These are phyloP conservation scores for Penstemon eatonii DNA, from an alignment of 257 asterid species.

Conservation along the genomic window DNA sequence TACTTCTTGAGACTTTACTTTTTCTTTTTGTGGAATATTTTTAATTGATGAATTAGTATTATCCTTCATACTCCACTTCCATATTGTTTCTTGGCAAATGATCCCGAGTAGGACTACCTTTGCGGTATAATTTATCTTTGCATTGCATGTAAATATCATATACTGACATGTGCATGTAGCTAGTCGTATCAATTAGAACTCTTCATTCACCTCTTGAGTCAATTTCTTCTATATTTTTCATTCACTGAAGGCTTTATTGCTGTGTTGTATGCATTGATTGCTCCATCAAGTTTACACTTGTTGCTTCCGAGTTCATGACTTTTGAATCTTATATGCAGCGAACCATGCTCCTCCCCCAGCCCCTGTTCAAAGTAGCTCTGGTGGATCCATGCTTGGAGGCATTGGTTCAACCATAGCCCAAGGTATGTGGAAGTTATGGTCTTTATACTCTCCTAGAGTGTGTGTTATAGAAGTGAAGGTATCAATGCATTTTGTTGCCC, in stretches of 20 bases:
- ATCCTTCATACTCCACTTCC: no score
- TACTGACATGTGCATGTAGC: not conserved
- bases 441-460: not conserved
- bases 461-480: not conserved
- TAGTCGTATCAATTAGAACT: not conserved
- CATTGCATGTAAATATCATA: not conserved
- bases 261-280: not conserved
- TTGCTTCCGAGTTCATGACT: conserved; percentile 6
- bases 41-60: no score
- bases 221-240: no score
- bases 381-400: conserved; percentile 64
- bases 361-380: conserved; percentile 56
- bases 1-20: no score
- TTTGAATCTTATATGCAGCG: conserved; percentile 37
- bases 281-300: not conserved
- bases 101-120: no score
- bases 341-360: conserved; percentile 79
- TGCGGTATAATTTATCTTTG: no score
- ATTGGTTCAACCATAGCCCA: conserved; percentile 77
- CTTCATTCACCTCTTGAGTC: no score
- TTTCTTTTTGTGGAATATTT: no score
- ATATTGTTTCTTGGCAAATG: no score
- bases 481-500: not conserved
- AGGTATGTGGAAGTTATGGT: conserved; percentile 41
- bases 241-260: not conserved